Conservation (phyloP, 768 basidiomycete species). For the Paxillus ammoniavirescens region DNA sequence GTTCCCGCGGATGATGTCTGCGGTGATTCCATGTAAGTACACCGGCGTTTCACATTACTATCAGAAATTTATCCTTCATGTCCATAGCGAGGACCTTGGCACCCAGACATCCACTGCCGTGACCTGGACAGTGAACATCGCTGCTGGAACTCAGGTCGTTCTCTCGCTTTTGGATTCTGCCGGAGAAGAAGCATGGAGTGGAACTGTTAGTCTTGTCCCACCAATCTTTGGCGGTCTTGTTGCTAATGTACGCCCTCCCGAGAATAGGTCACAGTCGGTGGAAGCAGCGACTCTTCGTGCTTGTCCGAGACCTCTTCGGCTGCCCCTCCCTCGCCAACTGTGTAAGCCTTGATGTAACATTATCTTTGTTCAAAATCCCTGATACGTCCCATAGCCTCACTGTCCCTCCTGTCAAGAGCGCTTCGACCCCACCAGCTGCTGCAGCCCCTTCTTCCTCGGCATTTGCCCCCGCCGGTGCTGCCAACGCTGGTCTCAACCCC, state of each 20-base stretch:
- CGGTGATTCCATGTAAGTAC: constrained; percentile 54
- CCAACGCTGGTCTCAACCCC: constrained; percentile 29
- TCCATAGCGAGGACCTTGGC: constrained; percentile 56
- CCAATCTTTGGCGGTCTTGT: background rate
- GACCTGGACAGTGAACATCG: constrained; percentile 40
- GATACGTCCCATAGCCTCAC: constrained; percentile 3
- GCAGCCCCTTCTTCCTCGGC: constrained; percentile 15
- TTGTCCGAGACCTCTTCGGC: constrained; percentile 15
- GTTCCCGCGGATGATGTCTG: constrained; percentile 56
- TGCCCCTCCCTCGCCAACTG: constrained; percentile 4
- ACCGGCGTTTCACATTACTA: background rate
- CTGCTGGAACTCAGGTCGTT: constrained; percentile 46
- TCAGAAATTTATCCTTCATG: constrained; percentile 5
- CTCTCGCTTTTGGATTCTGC: constrained; percentile 53
- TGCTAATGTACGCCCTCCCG: background rate
- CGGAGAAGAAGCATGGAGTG: constrained; percentile 68
- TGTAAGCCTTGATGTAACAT: constrained; percentile 3
- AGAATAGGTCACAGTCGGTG: constrained; percentile 35
- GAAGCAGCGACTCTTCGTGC: constrained; percentile 39
- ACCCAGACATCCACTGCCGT: constrained; percentile 45
- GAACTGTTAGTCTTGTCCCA: constrained; percentile 40
- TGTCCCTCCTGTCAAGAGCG: background rate
- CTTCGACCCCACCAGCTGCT: background rate
- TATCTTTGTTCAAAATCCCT: constrained; percentile 3
- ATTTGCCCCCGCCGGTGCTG: constrained; percentile 30